phyloP scores from a whole-genome alignment of 768 basidiomycete species.

The Suillus occidentalis region DNA sequence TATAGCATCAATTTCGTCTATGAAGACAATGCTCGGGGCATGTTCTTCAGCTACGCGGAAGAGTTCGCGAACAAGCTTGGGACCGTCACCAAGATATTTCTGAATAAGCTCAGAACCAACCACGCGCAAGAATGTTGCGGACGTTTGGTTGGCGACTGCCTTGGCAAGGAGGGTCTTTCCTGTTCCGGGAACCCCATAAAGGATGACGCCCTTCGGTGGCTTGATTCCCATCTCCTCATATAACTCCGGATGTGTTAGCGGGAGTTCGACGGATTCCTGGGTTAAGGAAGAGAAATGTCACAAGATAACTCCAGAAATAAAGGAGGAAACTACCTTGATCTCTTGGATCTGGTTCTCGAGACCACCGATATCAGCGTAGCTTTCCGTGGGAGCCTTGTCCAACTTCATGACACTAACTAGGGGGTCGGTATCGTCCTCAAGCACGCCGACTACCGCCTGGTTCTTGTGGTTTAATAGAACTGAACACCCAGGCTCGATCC shows the following conservation, averaged over 20 bases:
- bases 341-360: constrained; percentile 97
- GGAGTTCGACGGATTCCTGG: constrained; percentile 97
- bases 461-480: constrained; percentile 96
- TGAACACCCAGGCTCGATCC: constrained; percentile 93
- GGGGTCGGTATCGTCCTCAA: constrained; percentile 94
- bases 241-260: constrained; percentile 94
- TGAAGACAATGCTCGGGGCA: constrained; percentile 98
- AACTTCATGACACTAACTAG: constrained; percentile 98
- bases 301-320: background rate
- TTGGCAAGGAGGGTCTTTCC: constrained; percentile 98
- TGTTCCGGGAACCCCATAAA: constrained; percentile 97
- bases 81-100: constrained; percentile 98
- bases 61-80: constrained; percentile 94
- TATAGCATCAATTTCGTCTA: constrained; percentile 98
- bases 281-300: background rate
- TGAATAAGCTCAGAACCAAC: constrained; percentile 98
- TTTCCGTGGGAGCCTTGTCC: constrained; percentile 98
- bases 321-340: constrained; percentile 71
- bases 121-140: constrained; percentile 95
- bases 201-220: constrained; percentile 99
- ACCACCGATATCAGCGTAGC: constrained; percentile 98
- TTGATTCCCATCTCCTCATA: constrained; percentile 99
- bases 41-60: constrained; percentile 98
- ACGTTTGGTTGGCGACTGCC: constrained; percentile 97
- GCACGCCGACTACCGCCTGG: constrained; percentile 90